phyloP scores from a whole-genome alignment of 495 filamentous ascomycete species.

The Sporormia fimetaria region DNA sequence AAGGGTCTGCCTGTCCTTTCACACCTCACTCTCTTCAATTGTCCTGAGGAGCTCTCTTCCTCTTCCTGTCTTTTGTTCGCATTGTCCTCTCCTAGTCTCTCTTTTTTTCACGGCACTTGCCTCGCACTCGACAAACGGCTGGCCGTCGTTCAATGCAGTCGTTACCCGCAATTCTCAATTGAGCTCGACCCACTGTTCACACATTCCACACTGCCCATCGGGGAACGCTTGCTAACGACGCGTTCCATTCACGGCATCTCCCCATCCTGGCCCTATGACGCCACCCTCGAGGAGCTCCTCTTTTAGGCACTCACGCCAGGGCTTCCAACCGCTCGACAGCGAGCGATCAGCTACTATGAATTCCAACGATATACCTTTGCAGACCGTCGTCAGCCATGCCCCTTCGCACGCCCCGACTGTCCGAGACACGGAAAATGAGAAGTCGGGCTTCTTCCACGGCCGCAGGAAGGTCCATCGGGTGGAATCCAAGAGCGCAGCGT shows the following conservation, averaged over 20 bases:
- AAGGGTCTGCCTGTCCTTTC: not conserved
- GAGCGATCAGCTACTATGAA: constrained; percentile 6
- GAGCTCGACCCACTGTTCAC: too few relatives aligned
- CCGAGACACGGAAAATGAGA: constrained; percentile 34
- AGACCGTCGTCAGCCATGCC: constrained; percentile 26
- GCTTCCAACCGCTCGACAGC: constrained; percentile 27
- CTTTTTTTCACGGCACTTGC: too few relatives aligned
- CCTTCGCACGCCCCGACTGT: constrained; percentile 18
- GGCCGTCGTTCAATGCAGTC: constrained; percentile 20
- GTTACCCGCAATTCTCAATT: not conserved
- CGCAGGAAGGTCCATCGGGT: constrained; percentile 42
- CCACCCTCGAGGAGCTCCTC: constrained; percentile 14
- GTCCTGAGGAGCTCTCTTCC: not conserved
- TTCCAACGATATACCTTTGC: constrained; percentile 22
- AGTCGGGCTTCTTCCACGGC: constrained; percentile 47
- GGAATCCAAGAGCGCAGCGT: constrained; percentile 37
- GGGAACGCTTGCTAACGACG: too few relatives aligned
- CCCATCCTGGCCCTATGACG: constrained; percentile 4
- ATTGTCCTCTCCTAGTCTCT: constrained; percentile 1
- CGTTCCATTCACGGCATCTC: not conserved
- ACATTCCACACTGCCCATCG: too few relatives aligned
- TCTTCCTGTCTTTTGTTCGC: constrained; percentile 5
- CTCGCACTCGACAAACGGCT: constrained; percentile 18
- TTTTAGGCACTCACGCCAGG: constrained; percentile 26
- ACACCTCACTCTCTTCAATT: constrained; percentile 1